Evolutionary conservation across 1,284 basidiomycete genomes (phyloP).

Genomic region (Cystobasidiaceae sp.): DNA sequence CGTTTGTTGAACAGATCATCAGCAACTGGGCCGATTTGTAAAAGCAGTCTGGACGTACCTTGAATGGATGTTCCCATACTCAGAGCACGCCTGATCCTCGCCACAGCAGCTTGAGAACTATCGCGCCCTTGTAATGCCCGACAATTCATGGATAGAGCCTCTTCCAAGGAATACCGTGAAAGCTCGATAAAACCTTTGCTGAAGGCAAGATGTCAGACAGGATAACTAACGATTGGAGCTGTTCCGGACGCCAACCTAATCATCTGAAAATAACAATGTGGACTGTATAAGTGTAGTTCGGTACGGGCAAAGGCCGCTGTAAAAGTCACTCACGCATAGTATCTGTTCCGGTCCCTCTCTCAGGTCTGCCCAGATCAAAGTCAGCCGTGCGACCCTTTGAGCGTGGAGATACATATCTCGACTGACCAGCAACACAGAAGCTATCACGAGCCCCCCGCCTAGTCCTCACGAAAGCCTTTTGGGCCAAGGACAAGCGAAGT

Average conservation of each 20-base stretch:
- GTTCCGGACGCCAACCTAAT: no score
- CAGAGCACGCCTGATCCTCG: neutral
- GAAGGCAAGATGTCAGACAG: no score
- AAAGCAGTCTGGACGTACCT: no score
- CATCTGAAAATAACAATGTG: no score
- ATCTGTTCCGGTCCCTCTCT: neutral
- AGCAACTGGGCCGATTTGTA: no score
- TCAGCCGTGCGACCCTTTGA: no score
- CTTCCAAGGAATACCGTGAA: neutral
- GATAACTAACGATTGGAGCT: no score
- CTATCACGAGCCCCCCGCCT: neutral
- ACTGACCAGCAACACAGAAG: neutral
- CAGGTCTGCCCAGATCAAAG: neutral
- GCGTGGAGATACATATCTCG: no score
- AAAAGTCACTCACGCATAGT: neutral
- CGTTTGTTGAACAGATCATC: neutral
- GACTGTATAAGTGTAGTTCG: no score
- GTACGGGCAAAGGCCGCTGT: no score
- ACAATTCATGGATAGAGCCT: neutral
- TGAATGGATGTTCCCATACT: no score
- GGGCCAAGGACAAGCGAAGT: neutral
- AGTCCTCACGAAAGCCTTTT: neutral
- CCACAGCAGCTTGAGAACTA: neutral
- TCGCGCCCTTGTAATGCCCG: conserved; percentile 1
- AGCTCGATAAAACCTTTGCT: neutral